These are phyloP conservation scores for Pseudozyma thailandica DNA, from an alignment of 1,284 basidiomycete species.

Conservation along the genomic window DNA sequence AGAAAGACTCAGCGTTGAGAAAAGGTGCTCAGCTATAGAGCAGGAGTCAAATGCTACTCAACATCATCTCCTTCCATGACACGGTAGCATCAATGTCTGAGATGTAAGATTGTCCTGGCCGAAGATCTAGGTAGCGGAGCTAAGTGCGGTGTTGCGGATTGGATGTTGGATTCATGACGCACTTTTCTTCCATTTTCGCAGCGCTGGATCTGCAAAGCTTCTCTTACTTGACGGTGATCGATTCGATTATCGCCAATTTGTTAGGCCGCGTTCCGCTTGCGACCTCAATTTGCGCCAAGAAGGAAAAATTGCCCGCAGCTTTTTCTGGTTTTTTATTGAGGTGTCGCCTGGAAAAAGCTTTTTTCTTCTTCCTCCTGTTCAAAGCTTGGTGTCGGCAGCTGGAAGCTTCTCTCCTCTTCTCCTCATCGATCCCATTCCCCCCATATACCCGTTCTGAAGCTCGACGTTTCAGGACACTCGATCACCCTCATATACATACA, in stretches of 20 bases:
- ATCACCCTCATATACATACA: constrained; percentile 17
- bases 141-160: constrained; percentile 5
- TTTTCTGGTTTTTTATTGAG: constrained; percentile 9
- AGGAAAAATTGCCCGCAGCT: constrained; percentile 25
- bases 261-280: constrained; percentile 4
- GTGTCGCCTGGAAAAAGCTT: constrained; percentile 4
- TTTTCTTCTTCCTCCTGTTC: constrained; percentile 3
- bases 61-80: too few species aligned
- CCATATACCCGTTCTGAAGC: constrained; percentile 50
- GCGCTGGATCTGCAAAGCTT: neutral
- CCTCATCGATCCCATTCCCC: constrained; percentile 33
- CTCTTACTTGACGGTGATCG: constrained; percentile 10
- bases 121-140: too few species aligned
- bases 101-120: too few species aligned
- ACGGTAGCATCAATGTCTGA: too few species aligned
- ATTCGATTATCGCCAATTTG: constrained; percentile 3
- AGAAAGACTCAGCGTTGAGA: too few species aligned
- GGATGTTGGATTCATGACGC: constrained; percentile 4
- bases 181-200: neutral
- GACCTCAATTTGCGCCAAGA: neutral
- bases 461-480: constrained; percentile 42
- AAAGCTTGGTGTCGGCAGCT: neutral
- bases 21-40: too few species aligned
- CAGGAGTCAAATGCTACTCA: too few species aligned
- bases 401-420: constrained; percentile 12